Percentiles rank a stretch among this genome's conserved stretches.
Conservation (phyloP, 2,329 filamentous ascomycete species). For the Claviceps sp. region DNA sequence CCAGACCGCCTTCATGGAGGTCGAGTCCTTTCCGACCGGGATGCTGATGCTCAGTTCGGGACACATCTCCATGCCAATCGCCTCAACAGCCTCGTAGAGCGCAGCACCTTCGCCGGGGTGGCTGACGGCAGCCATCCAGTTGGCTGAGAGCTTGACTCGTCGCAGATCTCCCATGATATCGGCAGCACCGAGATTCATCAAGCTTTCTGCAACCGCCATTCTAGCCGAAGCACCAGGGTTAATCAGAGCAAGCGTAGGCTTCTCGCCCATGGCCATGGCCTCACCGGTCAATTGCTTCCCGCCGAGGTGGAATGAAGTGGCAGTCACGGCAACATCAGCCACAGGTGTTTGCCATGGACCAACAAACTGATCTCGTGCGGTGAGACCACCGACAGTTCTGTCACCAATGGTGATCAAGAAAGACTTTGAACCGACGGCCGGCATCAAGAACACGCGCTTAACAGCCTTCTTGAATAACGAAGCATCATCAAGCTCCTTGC, state of each 20-base stretch:
- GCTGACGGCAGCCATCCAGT: slow-evolving; percentile 97
- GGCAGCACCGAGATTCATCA: slow-evolving; percentile 83
- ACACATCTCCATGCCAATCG: slow-evolving; percentile 86
- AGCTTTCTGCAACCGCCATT: slow-evolving; percentile 89
- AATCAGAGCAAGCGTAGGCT: slow-evolving; percentile 77
- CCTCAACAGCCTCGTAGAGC: slow-evolving; percentile 85
- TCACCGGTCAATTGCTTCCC: slow-evolving; percentile 67
- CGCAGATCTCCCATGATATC: slow-evolving; percentile 56
- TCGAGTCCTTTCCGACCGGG: slow-evolving; percentile 94
- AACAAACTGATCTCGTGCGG: slow-evolving; percentile 85
- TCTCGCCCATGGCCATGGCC: slow-evolving; percentile 97
- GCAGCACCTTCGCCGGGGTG: slow-evolving; percentile 87
- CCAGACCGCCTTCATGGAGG: slow-evolving; percentile 98
- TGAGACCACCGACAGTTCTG: slow-evolving; percentile 79
- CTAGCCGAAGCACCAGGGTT: slow-evolving; percentile 79
- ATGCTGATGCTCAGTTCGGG: slow-evolving; percentile 84
- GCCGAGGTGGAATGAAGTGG: slow-evolving; percentile 57
- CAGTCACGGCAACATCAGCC: slow-evolving; percentile 84
- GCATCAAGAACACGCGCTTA: slow-evolving; percentile 68
- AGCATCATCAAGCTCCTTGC: slow-evolving; percentile 35
- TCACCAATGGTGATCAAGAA: slow-evolving; percentile 97
- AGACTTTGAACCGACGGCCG: slow-evolving; percentile 88
- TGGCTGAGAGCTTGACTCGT: slow-evolving; percentile 79
- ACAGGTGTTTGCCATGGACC: slow-evolving; percentile 94
- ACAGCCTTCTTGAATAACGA: slow-evolving; percentile 52